Base-by-base conservation (phyloP, 495 filamentous ascomycete genomes). In the Podospora tetraspora region DNA sequence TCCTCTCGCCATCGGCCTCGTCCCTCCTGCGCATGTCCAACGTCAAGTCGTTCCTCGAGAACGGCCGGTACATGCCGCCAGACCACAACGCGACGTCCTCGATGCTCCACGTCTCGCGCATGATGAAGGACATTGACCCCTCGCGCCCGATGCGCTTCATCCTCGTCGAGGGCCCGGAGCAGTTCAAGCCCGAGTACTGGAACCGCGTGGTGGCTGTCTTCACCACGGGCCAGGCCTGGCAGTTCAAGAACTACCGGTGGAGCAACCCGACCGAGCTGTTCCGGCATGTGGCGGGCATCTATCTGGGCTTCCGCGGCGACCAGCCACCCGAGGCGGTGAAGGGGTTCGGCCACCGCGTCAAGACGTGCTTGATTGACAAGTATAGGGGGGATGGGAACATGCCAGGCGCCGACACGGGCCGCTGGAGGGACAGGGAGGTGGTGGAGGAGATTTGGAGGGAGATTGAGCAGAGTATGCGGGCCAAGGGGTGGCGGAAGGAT, bases 171-270 rank as follows among this genome's bases (percentile, higher is more conserved):
- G 88, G 87, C 13, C 89, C 92, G 0, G 89, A 95, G 73, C 90
- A 96, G 79, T 99, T 99, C 84, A 95, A 95, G 77, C 95, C 95
- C 1, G 94, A 98, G 75, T 97, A 98, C 81, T 99, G 95, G 95
- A 87, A 89, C 67, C 89, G 96, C 22, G 91, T 99, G 11, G 95
- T 98, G 10, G 96, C 92, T 10, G 93, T 99, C 59, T 99, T 99
- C 80, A 99, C 95, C 0, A 99, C 95, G 10, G 95, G 95, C 24
- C 95, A 99, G 79, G 89, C 90, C 12, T 99, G 95, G 95, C 95
- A 99, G 78, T 99, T 98, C 81, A 96, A 97, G 80, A 90, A 88
- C 60, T 99, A 98, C 85, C 96, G 95, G 80, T 98, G 95, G 94
- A 89, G 90, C 68, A 88, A 92, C 27, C 92, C 96, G 5, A 81